phyloP scores from a whole-genome alignment of 495 filamentous ascomycete genomes.

The Xylaria bambusicola region DNA sequence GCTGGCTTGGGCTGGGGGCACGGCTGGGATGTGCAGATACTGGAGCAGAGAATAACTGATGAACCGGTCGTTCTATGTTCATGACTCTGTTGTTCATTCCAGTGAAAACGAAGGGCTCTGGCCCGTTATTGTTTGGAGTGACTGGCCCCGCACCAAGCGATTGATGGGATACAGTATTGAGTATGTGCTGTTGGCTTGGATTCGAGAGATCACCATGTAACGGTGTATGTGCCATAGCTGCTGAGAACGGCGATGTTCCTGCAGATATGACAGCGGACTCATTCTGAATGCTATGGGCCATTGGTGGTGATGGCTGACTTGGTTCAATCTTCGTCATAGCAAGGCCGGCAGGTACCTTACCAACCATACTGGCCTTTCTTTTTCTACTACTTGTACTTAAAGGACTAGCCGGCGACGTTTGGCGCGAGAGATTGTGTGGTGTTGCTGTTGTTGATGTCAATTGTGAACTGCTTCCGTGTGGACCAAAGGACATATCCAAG shows the following conservation, averaged over 20 bases:
- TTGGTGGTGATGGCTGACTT: slow-evolving; percentile 38
- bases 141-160: slow-evolving; percentile 61
- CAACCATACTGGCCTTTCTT: slow-evolving; percentile 68
- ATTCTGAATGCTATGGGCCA: slow-evolving; percentile 35
- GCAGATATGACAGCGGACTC: slow-evolving; percentile 39
- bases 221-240: slow-evolving; percentile 41
- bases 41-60: slow-evolving; percentile 65
- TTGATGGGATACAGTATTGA: slow-evolving; percentile 32
- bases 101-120: slow-evolving; percentile 52
- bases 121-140: slow-evolving; percentile 59
- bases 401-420: slow-evolving; percentile 65
- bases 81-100: slow-evolving; percentile 52
- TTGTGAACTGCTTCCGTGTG: slow-evolving; percentile 31
- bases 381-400: slow-evolving; percentile 66
- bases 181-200: slow-evolving; percentile 27
- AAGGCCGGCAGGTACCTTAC: slow-evolving; percentile 68
- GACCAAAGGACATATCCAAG: slow-evolving; percentile 21
- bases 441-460: slow-evolving; percentile 54
- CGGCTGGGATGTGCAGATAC: slow-evolving; percentile 62
- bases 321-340: slow-evolving; percentile 78
- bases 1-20: slow-evolving; percentile 48
- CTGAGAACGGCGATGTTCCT: slow-evolving; percentile 45
- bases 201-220: slow-evolving; percentile 40
- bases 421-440: slow-evolving; percentile 67
- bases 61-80: slow-evolving; percentile 56